Conservation (phyloP, 306 rosid genomes). For the Bauhinia variegata region DNA sequence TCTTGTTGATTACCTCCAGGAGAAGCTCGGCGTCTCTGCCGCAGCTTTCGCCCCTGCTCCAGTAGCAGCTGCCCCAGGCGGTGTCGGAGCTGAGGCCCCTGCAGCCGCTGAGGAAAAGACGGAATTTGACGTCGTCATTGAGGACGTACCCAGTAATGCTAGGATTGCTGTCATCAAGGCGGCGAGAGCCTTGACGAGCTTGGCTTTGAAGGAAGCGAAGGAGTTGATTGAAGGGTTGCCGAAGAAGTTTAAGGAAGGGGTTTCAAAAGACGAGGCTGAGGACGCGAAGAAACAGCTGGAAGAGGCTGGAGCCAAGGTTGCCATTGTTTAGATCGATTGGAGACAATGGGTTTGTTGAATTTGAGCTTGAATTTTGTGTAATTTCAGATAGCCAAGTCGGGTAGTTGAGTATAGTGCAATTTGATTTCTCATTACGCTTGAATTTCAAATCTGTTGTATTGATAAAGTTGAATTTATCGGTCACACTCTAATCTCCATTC, state of each 20-base stretch:
- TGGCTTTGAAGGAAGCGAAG: constrained; percentile 93
- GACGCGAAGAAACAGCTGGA: constrained; percentile 95
- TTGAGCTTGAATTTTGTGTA: constrained; percentile 19
- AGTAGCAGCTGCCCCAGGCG: constrained; percentile 48
- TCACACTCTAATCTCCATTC: not conserved
- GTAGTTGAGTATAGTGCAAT: constrained; percentile 29
- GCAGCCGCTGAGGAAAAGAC: constrained; percentile 78
- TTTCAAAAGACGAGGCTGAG: constrained; percentile 83
- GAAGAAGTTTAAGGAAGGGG: constrained; percentile 85
- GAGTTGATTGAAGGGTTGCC: constrained; percentile 91
- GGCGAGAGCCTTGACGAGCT: constrained; percentile 76
- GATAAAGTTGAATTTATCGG: constrained; percentile 13
- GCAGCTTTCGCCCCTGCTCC: constrained; percentile 80
- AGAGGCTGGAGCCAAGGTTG: constrained; percentile 87
- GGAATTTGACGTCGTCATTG: constrained; percentile 89
- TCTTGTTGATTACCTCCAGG: constrained; percentile 88
- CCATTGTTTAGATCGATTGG: constrained; percentile 46
- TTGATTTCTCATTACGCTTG: not conserved
- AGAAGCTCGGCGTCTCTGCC: constrained; percentile 91
- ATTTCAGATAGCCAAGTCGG: constrained; percentile 11
- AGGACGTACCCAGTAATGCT: constrained; percentile 80
- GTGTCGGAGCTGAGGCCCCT: constrained; percentile 38
- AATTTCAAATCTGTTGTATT: constrained; percentile 7
- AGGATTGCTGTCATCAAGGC: constrained; percentile 88
- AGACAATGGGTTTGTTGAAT: constrained; percentile 10